phyloP scores from a whole-genome alignment of 2,329 filamentous ascomycete species.

The Xylariaceae sp. region DNA sequence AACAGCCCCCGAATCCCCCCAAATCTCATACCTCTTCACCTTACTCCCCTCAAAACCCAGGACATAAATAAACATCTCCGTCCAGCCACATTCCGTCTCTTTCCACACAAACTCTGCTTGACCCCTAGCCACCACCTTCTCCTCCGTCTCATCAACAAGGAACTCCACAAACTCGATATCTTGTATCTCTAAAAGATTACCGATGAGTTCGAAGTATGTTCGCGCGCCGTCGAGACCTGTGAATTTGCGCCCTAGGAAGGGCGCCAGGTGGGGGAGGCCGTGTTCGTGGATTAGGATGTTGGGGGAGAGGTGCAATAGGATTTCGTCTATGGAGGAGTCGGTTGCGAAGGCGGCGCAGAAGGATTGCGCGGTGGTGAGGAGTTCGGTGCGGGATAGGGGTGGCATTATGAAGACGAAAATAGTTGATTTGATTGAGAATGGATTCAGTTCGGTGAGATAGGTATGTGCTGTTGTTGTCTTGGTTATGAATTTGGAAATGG shows the following conservation, averaged over 20 bases:
- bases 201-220: conserved; percentile 29
- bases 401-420: conserved; percentile 9
- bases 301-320: conserved; percentile 31
- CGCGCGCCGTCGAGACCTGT: conserved; percentile 28
- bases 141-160: conserved; percentile 24
- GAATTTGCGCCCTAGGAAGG: conserved; percentile 34
- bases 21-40: conserved; percentile 33
- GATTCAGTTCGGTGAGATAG: too few species aligned
- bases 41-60: conserved; percentile 30
- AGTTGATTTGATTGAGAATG: too few species aligned
- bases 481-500: too few species aligned
- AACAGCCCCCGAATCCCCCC: conserved; percentile 36
- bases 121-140: conserved; percentile 32
- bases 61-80: conserved; percentile 35
- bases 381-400: conserved; percentile 22
- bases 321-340: conserved; percentile 23
- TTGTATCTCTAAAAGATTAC: conserved; percentile 26
- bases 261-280: conserved; percentile 32
- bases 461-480: too few species aligned
- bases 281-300: conserved; percentile 32
- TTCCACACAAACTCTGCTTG: conserved; percentile 31
- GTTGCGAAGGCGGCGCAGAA: conserved; percentile 34
- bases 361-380: conserved; percentile 30
- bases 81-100: conserved; percentile 32
- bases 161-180: conserved; percentile 32